Evolutionary conservation across 2,329 filamentous ascomycete species (phyloP), one percentile per base, ranked within the genome.

Genomic region (Hirsutella thompsonii): DNA sequence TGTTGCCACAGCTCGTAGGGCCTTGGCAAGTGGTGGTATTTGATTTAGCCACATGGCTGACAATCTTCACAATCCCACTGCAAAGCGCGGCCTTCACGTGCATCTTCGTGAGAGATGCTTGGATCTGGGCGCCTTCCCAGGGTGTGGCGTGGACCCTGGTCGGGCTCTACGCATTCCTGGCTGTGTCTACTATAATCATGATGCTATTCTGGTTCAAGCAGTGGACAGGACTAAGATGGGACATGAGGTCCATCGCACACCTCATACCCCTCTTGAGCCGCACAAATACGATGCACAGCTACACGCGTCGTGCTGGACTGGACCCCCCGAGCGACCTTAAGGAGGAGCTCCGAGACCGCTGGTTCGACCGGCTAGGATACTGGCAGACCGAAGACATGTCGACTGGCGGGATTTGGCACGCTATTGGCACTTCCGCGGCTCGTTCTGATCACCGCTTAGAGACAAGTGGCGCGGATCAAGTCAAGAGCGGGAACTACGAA

Each of bases 221-320:
- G 23, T 71, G 69, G 50, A 93, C 87, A 0, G 88, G 88, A 0
- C 66, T 94, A 46, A 73, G 82, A 53, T 95, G 89, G 89, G 87
- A 94, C 55, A 74, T 87, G 2, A 72, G 81, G 36, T 90, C 81
- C 20, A 66, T 95, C 8, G 89, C 84, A 3, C 88, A 95, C 55
- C 65, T 94, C 30, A 72, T 92, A 35, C 76, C 81, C 2, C 68
- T 95, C 10, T 70, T 94, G 20, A 81, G 86, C 47, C 76, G 83
- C 44, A 89, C 85, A 47, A 94, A 94, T 58, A 77, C 81, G 16
- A 70, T 88, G 38, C 66, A 69, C 19, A 81, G 83, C 52, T 94
- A 88, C 58, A 69, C 74, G 11, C 76, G 76, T 3, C 82, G 89
- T 51, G 74, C 52, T n/a, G 49, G 76, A 0, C 69, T 77, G 35